Evolutionary conservation across 805 yeast genomes (phyloP).

Genomic region (Nakazawaea siamensis): DNA sequence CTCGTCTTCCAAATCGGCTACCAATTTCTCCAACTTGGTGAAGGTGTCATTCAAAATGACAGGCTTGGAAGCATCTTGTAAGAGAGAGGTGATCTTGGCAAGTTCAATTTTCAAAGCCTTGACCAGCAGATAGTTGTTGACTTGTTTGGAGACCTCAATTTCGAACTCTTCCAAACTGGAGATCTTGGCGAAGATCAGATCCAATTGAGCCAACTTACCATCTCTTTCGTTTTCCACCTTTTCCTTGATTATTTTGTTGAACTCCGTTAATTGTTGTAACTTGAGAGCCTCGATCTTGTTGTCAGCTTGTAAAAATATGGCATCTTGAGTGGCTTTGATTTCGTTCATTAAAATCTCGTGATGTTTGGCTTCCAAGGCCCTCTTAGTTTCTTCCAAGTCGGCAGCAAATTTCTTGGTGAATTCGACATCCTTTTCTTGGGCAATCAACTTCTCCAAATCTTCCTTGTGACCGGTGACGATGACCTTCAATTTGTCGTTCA

Average conservation of each 20-base stretch:
- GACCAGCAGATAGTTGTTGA: conserved; percentile 28
- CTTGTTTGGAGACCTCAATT: conserved; percentile 29
- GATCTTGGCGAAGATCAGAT: conserved; percentile 47
- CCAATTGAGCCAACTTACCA: conserved; percentile 66
- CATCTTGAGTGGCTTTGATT: conserved; percentile 56
- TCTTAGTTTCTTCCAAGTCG: conserved; percentile 56
- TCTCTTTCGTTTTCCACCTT: conserved; percentile 68
- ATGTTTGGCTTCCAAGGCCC: conserved; percentile 51
- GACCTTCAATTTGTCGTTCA: conserved; percentile 15
- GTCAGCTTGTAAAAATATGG: conserved; percentile 61
- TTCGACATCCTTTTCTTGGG: conserved; percentile 39
- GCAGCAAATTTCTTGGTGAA: conserved; percentile 49
- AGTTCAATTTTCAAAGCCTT: conserved; percentile 37
- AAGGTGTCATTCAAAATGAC: conserved; percentile 25
- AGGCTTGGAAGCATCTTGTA: conserved; percentile 31
- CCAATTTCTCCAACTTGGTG: conserved; percentile 37
- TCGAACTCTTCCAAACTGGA: conserved; percentile 49
- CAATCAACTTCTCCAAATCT: conserved; percentile 15
- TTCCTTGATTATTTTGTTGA: conserved; percentile 47
- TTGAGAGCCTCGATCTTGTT: conserved; percentile 64
- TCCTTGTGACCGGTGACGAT: conserved; percentile 13
- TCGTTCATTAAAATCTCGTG: conserved; percentile 51
- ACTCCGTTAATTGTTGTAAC: conserved; percentile 59
- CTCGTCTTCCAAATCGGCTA: conserved; percentile 29
- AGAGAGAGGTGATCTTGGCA: conserved; percentile 30